Percentiles rank a stretch among this genome's conserved stretches.
Conservation (phyloP, 1,139 yeast genomes). For the Geotrichum citri-aurantii region DNA sequence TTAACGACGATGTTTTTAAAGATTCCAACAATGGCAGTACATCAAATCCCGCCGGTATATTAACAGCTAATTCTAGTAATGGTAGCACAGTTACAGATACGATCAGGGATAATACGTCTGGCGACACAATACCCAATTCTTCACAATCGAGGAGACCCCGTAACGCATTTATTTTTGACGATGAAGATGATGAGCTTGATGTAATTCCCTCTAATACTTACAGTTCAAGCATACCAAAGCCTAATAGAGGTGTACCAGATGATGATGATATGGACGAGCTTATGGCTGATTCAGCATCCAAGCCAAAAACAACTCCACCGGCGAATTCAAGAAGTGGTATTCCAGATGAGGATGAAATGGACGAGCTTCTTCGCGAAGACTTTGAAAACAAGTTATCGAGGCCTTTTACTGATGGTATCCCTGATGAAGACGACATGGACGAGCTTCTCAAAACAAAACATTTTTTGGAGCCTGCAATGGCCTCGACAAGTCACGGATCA, state of each 20-base stretch:
- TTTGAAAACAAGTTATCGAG: neutral
- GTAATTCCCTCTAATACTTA: slow-evolving; percentile 1
- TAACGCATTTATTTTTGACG: slow-evolving; percentile 11
- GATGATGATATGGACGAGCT: neutral
- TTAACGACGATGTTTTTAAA: neutral
- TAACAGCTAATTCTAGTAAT: neutral
- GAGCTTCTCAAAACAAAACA: neutral
- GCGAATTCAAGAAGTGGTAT: neutral
- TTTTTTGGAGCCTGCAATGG: neutral
- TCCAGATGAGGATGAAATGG: neutral
- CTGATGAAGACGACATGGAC: slow-evolving; percentile 8
- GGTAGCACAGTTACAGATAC: neutral
- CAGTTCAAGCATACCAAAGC: neutral
- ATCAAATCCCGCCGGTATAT: neutral
- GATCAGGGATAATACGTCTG: neutral
- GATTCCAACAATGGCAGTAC: neutral
- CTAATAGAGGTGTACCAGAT: neutral
- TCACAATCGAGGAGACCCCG: neutral
- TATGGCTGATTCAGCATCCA: neutral
- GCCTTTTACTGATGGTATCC: neutral
- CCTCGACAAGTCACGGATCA: neutral
- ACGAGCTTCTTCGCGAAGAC: neutral
- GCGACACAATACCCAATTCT: neutral
- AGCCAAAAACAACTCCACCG: neutral
- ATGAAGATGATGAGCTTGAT: slow-evolving; percentile 12